phyloP scores from a whole-genome alignment of 2,329 filamentous ascomycete genomes.

The Botrytis hyacinthi region DNA sequence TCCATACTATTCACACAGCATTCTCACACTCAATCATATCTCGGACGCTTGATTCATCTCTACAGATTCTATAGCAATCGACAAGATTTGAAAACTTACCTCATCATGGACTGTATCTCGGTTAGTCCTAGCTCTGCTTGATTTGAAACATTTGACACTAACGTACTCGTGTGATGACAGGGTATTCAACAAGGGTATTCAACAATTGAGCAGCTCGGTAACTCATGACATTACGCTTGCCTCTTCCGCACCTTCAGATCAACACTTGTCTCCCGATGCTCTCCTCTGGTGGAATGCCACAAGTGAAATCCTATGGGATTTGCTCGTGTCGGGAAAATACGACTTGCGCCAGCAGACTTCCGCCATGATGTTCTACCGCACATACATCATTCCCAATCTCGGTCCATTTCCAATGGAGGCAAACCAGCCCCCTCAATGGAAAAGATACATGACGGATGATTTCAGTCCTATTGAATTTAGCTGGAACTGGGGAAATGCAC shows the following conservation, averaged over 20 bases:
- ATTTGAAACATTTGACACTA: background rate
- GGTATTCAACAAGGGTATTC: background rate
- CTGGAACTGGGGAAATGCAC: background rate
- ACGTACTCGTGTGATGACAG: background rate
- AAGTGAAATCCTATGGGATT: background rate
- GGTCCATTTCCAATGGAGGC: background rate
- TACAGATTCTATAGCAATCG: no score
- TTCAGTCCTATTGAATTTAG: background rate
- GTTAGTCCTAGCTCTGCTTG: background rate
- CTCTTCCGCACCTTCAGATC: background rate
- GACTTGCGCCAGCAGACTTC: background rate
- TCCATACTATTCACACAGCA: background rate
- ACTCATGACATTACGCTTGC: background rate
- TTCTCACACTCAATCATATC: background rate
- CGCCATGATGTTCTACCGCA: background rate
- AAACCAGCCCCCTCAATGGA: background rate
- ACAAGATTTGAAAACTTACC: background rate
- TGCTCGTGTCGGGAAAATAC: background rate
- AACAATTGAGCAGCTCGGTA: background rate
- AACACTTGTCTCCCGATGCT: background rate
- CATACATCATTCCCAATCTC: background rate
- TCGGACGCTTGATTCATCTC: background rate
- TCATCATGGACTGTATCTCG: background rate
- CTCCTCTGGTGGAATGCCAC: background rate
- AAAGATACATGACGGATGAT: background rate